Evolutionary conservation across 768 basidiomycete species (phyloP), one percentile per base, ranked within the genome.

Genomic region (Candolleomyces aberdarensis): DNA sequence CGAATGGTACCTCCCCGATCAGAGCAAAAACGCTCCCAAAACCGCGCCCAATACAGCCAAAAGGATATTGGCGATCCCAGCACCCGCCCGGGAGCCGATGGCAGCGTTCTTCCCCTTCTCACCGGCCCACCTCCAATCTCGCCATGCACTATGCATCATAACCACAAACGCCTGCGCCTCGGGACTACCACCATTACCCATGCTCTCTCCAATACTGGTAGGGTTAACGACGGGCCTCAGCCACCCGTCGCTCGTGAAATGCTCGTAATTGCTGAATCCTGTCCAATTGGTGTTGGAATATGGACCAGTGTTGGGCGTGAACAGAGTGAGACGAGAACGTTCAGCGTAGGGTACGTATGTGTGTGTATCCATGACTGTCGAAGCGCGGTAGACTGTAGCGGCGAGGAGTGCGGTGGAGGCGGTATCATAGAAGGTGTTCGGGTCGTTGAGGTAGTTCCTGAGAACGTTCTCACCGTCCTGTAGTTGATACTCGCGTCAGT

Each of bases 131-230:
- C 82, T 79, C 90, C 91, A 94, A 64, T 92, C 92, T 40, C 80
- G 76, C 79, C 85, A 91, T 3, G 89, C 89, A 0, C 89, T 82
- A 60, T 93, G 80, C 73, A 94, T 78, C 67, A 86, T 79, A 5
- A 95, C 70, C 10, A 90, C 83, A 70, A 96, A 96, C 8, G 88
- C 90, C 74, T 95, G 81, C 0, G 80, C 86, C 71, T 96, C 94
- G 1, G 93, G 83, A 61, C 88, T 90, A 15, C 22, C 11, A 10
- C 48, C 48, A 17, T 83, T 20, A 0, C 71, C 60, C 0, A 89
- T 87, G 61, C 82, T 59, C 1, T 63, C 11, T 0, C 76, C 75
- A 66, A 79, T 86, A 2, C 75, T 68, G 57, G 88, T 70, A 0
- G 94, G 93, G 67, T 95, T 77, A 2, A 91, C 91, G n/a, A 94